A percentile compares a stretch with the other conserved stretches of the same genome.
Conservation (phyloP, 305 asterid species). For the Rubia balearica region DNA sequence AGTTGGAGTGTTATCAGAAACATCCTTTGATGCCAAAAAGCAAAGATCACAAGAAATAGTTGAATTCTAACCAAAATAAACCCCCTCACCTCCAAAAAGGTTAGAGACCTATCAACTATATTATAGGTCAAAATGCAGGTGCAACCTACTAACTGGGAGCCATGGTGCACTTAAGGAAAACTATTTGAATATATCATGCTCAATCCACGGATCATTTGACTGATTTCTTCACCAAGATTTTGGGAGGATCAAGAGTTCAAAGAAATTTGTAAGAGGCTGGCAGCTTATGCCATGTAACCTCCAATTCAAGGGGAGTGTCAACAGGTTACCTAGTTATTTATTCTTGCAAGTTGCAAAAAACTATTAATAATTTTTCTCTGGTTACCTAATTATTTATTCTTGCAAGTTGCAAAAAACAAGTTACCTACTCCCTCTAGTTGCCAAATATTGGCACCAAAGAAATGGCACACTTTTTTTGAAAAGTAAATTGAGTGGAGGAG, state of each 20-base stretch:
- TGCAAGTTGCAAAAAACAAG: neutral
- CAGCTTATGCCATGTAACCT: neutral
- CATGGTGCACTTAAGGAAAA: neutral
- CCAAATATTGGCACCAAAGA: too few relatives aligned
- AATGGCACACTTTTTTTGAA: too few relatives aligned
- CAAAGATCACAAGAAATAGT: neutral
- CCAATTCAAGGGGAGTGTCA: neutral
- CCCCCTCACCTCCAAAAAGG: neutral
- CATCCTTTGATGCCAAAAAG: neutral
- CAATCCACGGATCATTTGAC: neutral
- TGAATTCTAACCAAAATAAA: neutral
- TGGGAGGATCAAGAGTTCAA: neutral
- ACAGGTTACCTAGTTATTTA: neutral
- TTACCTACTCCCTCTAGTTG: too few relatives aligned
- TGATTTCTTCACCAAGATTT: neutral
- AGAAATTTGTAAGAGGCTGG: neutral
- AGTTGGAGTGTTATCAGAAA: neutral
- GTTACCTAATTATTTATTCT: too few relatives aligned
- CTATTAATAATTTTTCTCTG: neutral
- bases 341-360: neutral
- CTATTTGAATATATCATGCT: neutral
- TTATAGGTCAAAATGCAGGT: neutral
- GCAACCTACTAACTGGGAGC: neutral
- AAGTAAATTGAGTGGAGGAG: too few relatives aligned
- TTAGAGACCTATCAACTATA: neutral